Conservation (phyloP, 495 filamentous ascomycete genomes). For the Lepraria neglecta region DNA sequence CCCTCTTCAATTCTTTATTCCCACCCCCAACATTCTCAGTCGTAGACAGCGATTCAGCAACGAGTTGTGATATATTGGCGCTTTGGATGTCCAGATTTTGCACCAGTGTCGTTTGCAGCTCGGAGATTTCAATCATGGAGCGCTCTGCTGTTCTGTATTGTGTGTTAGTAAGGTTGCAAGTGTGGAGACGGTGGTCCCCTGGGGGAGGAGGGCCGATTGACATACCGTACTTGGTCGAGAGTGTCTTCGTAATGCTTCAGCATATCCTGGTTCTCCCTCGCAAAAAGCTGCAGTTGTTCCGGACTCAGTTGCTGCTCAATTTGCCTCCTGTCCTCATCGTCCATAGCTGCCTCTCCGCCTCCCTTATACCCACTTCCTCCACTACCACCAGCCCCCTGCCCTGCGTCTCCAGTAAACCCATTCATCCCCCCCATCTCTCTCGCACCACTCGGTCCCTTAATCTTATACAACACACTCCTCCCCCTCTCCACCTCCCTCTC, state of each 20-base stretch:
- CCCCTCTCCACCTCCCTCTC: slow-evolving; percentile 80
- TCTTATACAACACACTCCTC: slow-evolving; percentile 76
- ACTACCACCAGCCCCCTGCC: slow-evolving; percentile 14
- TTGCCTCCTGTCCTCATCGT: slow-evolving; percentile 35
- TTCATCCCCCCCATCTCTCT: background rate
- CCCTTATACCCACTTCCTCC: background rate
- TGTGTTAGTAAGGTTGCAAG: background rate
- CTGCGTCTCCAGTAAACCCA: slow-evolving; percentile 21
- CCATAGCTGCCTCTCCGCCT: slow-evolving; percentile 11
- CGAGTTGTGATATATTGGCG: slow-evolving; percentile 78
- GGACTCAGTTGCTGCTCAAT: slow-evolving; percentile 60
- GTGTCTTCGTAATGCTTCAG: slow-evolving; percentile 85
- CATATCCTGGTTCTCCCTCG: slow-evolving; percentile 88
- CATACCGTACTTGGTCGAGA: slow-evolving; percentile 85
- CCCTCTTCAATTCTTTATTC: slow-evolving; percentile 86
- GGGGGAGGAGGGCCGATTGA: slow-evolving; percentile 19
- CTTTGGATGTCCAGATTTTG: slow-evolving; percentile 77
- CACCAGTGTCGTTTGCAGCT: slow-evolving; percentile 82
- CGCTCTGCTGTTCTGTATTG: slow-evolving; percentile 70
- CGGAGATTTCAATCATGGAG: slow-evolving; percentile 85
- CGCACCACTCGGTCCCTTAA: slow-evolving; percentile 29
- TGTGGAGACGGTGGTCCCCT: background rate
- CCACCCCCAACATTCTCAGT: slow-evolving; percentile 80
- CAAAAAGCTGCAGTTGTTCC: slow-evolving; percentile 89
- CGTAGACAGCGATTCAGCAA: slow-evolving; percentile 74